Percentiles rank a stretch among this genome's conserved stretches.
Evolutionary conservation across 495 filamentous ascomycete species (phyloP).

Genomic region (Astrothelium macrocarpum): DNA sequence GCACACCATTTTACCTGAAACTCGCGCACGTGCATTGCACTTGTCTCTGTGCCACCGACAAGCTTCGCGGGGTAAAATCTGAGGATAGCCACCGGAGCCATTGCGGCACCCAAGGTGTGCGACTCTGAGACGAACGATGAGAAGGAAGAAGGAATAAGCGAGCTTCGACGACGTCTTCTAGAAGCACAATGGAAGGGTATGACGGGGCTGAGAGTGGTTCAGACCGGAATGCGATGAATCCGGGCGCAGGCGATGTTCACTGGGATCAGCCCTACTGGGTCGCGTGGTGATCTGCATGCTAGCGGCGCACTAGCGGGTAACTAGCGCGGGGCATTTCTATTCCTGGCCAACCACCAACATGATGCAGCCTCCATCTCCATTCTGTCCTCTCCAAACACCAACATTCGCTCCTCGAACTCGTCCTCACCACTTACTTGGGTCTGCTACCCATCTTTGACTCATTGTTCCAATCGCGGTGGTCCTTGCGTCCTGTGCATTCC

Average conservation of each 20-base stretch:
- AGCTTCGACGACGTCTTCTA: neutral
- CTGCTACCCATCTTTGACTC: neutral
- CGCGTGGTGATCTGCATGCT: conserved; percentile 1
- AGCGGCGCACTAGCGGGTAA: neutral
- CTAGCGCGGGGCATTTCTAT: conserved; percentile 2
- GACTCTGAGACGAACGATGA: neutral
- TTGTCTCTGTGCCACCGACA: neutral
- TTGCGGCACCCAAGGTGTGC: neutral
- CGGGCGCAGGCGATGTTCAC: neutral
- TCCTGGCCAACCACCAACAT: neutral
- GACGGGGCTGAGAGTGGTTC: neutral
- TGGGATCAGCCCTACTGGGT: neutral
- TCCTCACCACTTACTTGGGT: neutral
- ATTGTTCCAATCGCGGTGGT: neutral
- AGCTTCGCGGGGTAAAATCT: neutral
- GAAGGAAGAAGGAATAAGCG: neutral
- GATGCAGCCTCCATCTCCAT: neutral
- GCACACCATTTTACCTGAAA: neutral
- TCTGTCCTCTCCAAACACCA: conserved; percentile 7
- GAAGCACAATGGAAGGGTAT: neutral
- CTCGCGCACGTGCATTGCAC: neutral
- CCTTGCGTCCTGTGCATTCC: neutral
- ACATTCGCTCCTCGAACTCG: neutral
- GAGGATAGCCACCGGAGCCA: neutral
- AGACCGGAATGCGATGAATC: neutral